A percentile compares a stretch with the other conserved stretches of the same genome.
These are phyloP conservation scores for Astraeus odoratus DNA, from an alignment of 768 basidiomycete genomes.

Conservation along the genomic window DNA sequence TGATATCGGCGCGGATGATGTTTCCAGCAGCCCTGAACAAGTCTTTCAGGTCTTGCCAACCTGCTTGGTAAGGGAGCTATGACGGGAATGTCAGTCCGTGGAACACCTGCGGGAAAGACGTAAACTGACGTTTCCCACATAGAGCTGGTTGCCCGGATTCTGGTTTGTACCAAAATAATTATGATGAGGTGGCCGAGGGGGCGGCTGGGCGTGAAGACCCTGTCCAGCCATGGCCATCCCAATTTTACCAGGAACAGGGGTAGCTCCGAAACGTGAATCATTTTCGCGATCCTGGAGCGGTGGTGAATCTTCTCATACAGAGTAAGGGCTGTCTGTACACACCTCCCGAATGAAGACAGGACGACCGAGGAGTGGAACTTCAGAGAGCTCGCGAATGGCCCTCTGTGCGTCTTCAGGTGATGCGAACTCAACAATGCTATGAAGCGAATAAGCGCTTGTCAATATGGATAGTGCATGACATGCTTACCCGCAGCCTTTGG, in stretches of 20 bases:
- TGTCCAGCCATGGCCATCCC: slow-evolving; percentile 96
- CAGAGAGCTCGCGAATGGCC: slow-evolving; percentile 85
- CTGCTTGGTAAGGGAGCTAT: slow-evolving; percentile 93
- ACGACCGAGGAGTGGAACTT: slow-evolving; percentile 84
- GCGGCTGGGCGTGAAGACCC: slow-evolving; percentile 70
- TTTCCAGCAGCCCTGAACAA: slow-evolving; percentile 93
- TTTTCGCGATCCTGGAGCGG: slow-evolving; percentile 83
- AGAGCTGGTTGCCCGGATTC: slow-evolving; percentile 84
- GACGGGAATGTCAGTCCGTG: slow-evolving; percentile 2
- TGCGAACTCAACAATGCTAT: slow-evolving; percentile 91
- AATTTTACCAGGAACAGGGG: slow-evolving; percentile 93
- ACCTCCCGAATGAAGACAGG: slow-evolving; percentile 98
- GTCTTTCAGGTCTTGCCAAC: slow-evolving; percentile 98
- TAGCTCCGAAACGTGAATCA: slow-evolving; percentile 91
- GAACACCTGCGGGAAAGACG: neutral
- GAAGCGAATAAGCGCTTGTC: slow-evolving; percentile 9
- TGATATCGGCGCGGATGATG: slow-evolving; percentile 93
- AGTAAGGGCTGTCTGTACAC: slow-evolving; percentile 6
- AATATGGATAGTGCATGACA: neutral
- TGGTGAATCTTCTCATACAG: neutral
- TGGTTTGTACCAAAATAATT: slow-evolving; percentile 55
- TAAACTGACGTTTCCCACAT: slow-evolving; percentile 76
- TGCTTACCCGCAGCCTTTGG: slow-evolving; percentile 98
- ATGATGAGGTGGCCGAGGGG: slow-evolving; percentile 77
- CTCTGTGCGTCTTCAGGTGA: slow-evolving; percentile 86